Percentiles rank a stretch among this genome's conserved stretches.
Conservation (phyloP, 768 basidiomycete species). For the Trichaptum fuscoviolaceum region DNA sequence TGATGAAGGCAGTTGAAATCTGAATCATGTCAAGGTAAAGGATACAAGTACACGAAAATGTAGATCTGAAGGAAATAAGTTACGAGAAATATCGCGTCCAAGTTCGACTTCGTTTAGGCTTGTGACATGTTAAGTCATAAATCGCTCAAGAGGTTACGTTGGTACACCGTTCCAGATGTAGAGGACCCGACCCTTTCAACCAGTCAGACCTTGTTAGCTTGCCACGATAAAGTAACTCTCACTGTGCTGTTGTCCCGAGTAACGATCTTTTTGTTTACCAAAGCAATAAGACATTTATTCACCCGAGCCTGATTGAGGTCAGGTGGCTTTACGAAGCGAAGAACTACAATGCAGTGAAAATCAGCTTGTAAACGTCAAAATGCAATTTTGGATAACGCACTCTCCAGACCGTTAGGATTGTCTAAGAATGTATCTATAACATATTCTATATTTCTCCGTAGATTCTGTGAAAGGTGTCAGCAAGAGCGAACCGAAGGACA, state of each 20-base stretch:
- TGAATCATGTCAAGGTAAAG: background rate
- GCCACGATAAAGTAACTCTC: conserved; percentile 16
- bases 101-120: background rate
- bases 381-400: conserved; percentile 32
- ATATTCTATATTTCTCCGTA: conserved; percentile 73
- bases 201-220: background rate
- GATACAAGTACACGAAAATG: background rate
- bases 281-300: conserved; percentile 88
- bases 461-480: conserved; percentile 35
- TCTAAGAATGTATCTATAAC: conserved; percentile 77
- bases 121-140: background rate
- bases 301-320: conserved; percentile 87
- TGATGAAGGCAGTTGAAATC: background rate
- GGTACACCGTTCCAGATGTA: conserved; percentile 10
- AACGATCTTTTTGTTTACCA: conserved; percentile 84
- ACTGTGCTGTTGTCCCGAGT: conserved; percentile 67
- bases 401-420: conserved; percentile 44
- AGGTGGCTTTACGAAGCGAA: conserved; percentile 70
- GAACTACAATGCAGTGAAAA: conserved; percentile 39
- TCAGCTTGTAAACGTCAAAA: background rate
- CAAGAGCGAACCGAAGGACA: conserved; percentile 5
- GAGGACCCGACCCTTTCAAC: conserved; percentile 5
- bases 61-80: background rate
- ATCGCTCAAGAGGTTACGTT: background rate
- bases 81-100: background rate